Evolutionary conservation across 176 grass and related monocot species (phyloP).

Genomic region (Poa pratensis): DNA sequence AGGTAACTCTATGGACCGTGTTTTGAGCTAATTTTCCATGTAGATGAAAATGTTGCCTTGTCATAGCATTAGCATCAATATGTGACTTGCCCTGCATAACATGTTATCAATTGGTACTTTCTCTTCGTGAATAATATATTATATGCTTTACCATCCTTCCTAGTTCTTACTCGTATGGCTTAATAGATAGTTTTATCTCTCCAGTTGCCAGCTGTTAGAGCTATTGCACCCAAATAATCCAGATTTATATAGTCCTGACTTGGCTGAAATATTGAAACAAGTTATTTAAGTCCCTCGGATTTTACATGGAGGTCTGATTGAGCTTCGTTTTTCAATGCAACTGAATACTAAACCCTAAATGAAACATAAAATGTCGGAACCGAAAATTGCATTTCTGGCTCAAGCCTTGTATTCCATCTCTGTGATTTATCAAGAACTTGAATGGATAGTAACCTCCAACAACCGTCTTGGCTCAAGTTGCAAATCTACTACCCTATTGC

Average conservation of each 20-base stretch:
- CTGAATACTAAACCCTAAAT: not conserved
- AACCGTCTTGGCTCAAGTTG: not conserved
- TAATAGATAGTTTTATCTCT: not conserved
- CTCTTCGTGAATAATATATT: not conserved
- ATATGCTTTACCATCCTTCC: not conserved
- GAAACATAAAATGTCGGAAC: no score
- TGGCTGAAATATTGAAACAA: slow-evolving; percentile 8
- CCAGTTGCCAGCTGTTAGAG: slow-evolving; percentile 3
- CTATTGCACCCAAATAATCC: slow-evolving; percentile 3
- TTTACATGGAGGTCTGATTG: not conserved
- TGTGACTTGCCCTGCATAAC: not conserved
- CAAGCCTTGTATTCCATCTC: not conserved
- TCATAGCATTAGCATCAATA: not conserved
- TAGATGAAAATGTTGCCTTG: slow-evolving; percentile 15
- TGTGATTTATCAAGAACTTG: not conserved
- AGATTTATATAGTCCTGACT: slow-evolving; percentile 1
- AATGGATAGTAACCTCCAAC: not conserved
- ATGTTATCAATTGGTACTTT: not conserved
- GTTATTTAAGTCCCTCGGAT: not conserved
- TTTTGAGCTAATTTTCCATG: slow-evolving; percentile 17
- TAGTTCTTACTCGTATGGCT: not conserved
- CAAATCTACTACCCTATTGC: not conserved
- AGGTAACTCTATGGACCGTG: slow-evolving; percentile 52
- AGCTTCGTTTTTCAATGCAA: not conserved
- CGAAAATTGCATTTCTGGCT: not conserved